Percentiles rank a stretch among this genome's conserved stretches.
Evolutionary conservation across 805 yeast genomes (phyloP).

Genomic region (Ogataea polymorpha): DNA sequence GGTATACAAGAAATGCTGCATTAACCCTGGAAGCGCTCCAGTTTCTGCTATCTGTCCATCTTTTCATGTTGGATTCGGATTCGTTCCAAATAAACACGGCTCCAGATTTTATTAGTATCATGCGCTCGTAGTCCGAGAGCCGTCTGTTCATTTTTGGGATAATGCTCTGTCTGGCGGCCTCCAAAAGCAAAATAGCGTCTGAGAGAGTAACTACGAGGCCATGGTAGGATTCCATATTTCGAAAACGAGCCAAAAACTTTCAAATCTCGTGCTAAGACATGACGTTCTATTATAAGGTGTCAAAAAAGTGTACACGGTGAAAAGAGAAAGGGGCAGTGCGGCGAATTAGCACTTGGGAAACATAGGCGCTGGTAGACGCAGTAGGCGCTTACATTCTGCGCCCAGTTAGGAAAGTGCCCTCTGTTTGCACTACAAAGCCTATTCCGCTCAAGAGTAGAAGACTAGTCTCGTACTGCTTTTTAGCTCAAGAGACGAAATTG

Average conservation of each 20-base stretch:
- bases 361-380: not conserved
- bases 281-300: not conserved
- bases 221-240: conserved; percentile 43
- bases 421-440: not conserved
- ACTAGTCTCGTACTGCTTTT: not conserved
- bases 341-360: not conserved
- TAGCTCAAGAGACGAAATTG: not conserved
- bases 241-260: not conserved
- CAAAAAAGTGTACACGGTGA: not conserved
- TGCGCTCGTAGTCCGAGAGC: conserved; percentile 53
- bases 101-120: conserved; percentile 49
- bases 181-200: conserved; percentile 64
- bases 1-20: conserved; percentile 59
- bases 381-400: not conserved
- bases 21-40: conserved; percentile 74
- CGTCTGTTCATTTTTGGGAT: conserved; percentile 60
- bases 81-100: conserved; percentile 73
- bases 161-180: conserved; percentile 56
- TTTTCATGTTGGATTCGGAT: conserved; percentile 62
- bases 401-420: conserved; percentile 1
- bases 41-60: conserved; percentile 76
- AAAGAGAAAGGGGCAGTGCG: not conserved
- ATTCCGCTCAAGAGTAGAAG: not conserved
- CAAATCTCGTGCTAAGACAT: not conserved
- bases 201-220: conserved; percentile 55